Percentiles rank a stretch among this genome's conserved stretches.
These are phyloP conservation scores for Firmiana major DNA, from an alignment of 345 rosid genomes.

Conservation along the genomic window DNA sequence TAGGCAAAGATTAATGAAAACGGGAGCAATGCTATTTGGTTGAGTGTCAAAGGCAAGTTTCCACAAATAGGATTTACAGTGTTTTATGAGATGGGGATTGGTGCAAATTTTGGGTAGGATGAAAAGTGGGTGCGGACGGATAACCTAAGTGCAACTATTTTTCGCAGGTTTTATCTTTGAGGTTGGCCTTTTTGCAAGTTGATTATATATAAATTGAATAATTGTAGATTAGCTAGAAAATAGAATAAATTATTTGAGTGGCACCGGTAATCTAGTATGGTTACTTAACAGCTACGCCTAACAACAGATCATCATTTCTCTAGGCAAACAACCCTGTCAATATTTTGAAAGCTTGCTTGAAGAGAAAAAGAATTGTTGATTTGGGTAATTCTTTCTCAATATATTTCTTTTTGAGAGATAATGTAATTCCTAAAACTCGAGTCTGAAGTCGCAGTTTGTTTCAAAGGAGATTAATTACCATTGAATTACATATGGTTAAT, in stretches of 20 bases:
- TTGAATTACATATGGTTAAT: background rate
- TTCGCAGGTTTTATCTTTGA: background rate
- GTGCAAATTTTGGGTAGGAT: constrained; percentile 8
- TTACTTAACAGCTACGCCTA: background rate
- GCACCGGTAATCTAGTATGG: background rate
- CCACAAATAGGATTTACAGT: background rate
- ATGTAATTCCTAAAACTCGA: background rate
- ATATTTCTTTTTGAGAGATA: background rate
- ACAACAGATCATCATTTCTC: background rate
- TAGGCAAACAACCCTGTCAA: background rate
- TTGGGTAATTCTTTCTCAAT: background rate
- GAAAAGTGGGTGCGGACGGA: constrained; percentile 54
- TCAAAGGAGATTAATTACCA: background rate
- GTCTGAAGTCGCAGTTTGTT: background rate
- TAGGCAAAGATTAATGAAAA: background rate
- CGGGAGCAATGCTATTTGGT: background rate
- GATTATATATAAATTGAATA: background rate
- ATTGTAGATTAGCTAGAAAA: background rate
- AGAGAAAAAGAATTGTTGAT: background rate
- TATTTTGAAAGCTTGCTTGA: background rate
- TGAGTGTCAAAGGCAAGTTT: constrained; percentile 20
- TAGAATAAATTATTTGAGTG: background rate
- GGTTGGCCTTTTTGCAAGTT: constrained; percentile 15
- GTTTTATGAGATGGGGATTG: background rate
- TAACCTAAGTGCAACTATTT: constrained; percentile 54